Evolutionary conservation across 2,329 filamentous ascomycete genomes (phyloP), one percentile per base, ranked within the genome.

Genomic region (Colletotrichum lupini): DNA sequence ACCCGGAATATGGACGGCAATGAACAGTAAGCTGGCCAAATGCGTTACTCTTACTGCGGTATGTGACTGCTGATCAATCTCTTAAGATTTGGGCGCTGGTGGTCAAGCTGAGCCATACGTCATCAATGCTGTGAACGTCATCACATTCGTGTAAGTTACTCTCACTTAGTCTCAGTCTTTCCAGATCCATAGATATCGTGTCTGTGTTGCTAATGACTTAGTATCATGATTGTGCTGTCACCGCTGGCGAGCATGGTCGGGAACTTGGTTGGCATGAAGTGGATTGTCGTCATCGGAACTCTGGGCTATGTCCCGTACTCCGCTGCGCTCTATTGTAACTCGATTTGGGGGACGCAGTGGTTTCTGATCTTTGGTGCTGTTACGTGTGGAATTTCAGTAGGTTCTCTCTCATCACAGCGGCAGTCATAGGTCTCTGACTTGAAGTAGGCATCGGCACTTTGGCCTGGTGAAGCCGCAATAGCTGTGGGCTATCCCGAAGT

Each of bases 1-100:
- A 46, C 84, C 84, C 0, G 85, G 84, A 1, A 84, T 86, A 32
- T 87, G 85, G 84, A 57, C 68, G 0, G 68, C 68, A 2, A 72
- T 72, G 68, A 72, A 72, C 19, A 72, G 68, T 57, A 16, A 14
- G 63, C 2, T 26, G 8, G 14, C 24, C 9, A 16, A 2, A 6
- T 35, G 32, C 32, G 32, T 35, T 2, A 0, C 12, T 4, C 5
- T 35, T 26, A 5, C 1, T 11, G 5, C n/a, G 22, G 6, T 35
- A n/a, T 4, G 3, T n/a, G 7, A 22, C 46, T n/a, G 42, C 62
- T 61, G 14, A 67, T 24, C 26, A 22, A 22, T 4, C 14, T 5
- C 3, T 46, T 1, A 12, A 72, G 68, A 72, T 24, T 35, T 67
- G 16, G 68, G 68, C 6, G 68, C 68, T 30, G 63, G 63, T 11